phyloP scores from a whole-genome alignment of 140 eudicot genomes.

The Anethum foeniculum region DNA sequence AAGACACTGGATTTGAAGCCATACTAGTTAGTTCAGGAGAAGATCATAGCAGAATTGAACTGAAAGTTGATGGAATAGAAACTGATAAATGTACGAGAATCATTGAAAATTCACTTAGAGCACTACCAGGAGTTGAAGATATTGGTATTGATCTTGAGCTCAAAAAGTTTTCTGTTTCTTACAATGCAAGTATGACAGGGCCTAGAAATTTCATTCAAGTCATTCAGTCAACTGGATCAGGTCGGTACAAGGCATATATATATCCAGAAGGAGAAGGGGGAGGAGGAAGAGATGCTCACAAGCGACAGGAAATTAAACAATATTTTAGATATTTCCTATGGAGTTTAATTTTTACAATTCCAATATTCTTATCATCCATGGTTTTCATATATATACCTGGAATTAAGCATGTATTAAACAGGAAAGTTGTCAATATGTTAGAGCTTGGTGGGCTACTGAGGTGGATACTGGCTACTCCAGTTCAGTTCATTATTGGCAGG shows the following conservation, averaged over 20 bases:
- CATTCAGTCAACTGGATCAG: slow-evolving; percentile 55
- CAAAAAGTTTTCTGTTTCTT: slow-evolving; percentile 51
- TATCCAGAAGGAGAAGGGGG: slow-evolving; percentile 48
- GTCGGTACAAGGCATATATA: slow-evolving; percentile 50
- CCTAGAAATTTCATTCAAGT: slow-evolving; percentile 69
- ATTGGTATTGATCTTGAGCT: slow-evolving; percentile 36
- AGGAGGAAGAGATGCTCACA: slow-evolving; percentile 41
- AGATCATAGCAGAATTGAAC: slow-evolving; percentile 50
- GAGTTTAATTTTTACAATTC: slow-evolving; percentile 85
- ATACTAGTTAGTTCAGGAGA: slow-evolving; percentile 66
- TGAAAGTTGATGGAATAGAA: slow-evolving; percentile 56
- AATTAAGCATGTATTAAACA: slow-evolving; percentile 51
- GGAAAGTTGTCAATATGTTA: slow-evolving; percentile 63
- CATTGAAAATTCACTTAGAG: slow-evolving; percentile 49
- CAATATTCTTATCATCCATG: slow-evolving; percentile 86
- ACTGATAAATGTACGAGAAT: slow-evolving; percentile 30
- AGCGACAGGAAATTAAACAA: slow-evolving; percentile 53
- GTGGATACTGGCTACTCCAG: slow-evolving; percentile 86
- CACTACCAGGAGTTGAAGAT: slow-evolving; percentile 72
- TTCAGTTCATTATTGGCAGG: slow-evolving; percentile 83
- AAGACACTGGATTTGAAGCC: slow-evolving; percentile 69
- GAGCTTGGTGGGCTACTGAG: slow-evolving; percentile 64
- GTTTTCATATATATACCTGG: slow-evolving; percentile 90
- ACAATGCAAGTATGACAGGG: slow-evolving; percentile 70
- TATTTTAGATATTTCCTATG: slow-evolving; percentile 59